A percentile compares a stretch with the other conserved stretches of the same genome.
Conservation (phyloP, 805 yeast genomes). For the Ogataea chonburiensis region DNA sequence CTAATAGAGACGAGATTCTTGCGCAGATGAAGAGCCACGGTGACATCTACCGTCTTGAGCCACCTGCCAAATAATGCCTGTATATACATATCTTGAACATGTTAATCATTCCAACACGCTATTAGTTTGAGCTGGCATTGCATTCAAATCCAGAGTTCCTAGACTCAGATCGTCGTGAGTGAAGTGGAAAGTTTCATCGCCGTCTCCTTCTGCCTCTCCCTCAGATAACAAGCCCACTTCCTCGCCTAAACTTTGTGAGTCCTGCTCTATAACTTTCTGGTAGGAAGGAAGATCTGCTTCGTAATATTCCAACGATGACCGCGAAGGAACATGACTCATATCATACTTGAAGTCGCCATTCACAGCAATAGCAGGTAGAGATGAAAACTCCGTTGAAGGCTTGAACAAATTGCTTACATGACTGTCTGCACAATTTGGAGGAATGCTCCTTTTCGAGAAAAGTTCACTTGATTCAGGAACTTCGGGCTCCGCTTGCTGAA, state of each 20-base stretch:
- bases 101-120: slow-evolving; percentile 14
- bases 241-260: slow-evolving; percentile 21
- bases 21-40: slow-evolving; percentile 35
- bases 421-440: slow-evolving; percentile 12
- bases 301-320: slow-evolving; percentile 27
- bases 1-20: slow-evolving; percentile 30
- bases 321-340: slow-evolving; percentile 23
- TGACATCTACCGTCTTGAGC: slow-evolving; percentile 39
- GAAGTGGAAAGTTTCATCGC: slow-evolving; percentile 15
- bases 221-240: slow-evolving; percentile 28
- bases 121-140: slow-evolving; percentile 19
- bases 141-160: slow-evolving; percentile 22
- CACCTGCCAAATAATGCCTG: slow-evolving; percentile 16
- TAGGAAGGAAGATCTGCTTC: slow-evolving; percentile 29
- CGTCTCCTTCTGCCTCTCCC: slow-evolving; percentile 14
- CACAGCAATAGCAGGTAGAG: slow-evolving; percentile 7
- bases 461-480: slow-evolving; percentile 6
- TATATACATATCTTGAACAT: slow-evolving; percentile 3
- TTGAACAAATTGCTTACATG: slow-evolving; percentile 20
- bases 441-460: slow-evolving; percentile 17
- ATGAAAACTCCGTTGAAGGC: slow-evolving; percentile 1
- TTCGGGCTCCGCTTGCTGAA: slow-evolving; percentile 16
- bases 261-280: slow-evolving; percentile 28
- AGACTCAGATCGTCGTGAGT: slow-evolving; percentile 18
- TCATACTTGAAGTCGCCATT: slow-evolving; percentile 7